Evolutionary conservation across 306 rosid genomes (phyloP), one percentile per base, ranked within the genome.

Genomic region (Lotus japonicus): DNA sequence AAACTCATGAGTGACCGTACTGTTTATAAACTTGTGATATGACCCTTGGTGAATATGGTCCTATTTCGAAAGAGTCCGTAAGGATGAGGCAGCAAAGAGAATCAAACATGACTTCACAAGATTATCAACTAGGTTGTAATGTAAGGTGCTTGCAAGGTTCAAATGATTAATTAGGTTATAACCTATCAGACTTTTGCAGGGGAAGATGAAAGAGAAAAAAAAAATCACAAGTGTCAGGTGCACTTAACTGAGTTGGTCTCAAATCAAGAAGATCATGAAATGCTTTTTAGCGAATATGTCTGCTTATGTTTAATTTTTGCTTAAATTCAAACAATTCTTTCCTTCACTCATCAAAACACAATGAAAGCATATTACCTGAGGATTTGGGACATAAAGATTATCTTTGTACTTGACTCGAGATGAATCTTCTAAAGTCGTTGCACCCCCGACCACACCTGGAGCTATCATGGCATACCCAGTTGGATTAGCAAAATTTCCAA

Each of bases 331-430:
- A 31, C 39, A 11, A 26, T 16, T 31, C 31, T 3, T 38, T 65
- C 36, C 17, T 64, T 9, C 39, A 12, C 11, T 46, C 42, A 41
- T n/a, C n/a, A n/a, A n/a, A 59, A 26, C 53, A 63, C 45, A 12
- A 11, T 7, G 54, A 13, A 64, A 35, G 61, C 9, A 68, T 21
- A 48, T 48, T 66, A 95, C 99, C 99, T 90, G 99, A 42, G 97
- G 95, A 88, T 88, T 95, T 33, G 97, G 86, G 33, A 88, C 92
- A 69, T 90, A 95, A 23, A 90, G 88, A 80, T 85, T 88, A 78
- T 90, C 99, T 73, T 90, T 95, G 85, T 87, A 95, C 80, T 95
- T 95, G 61, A 95, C 80, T 66, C 95, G 87, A 60, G 96, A 90
- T 53, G 97, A 87, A 80, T 95, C 99, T 71, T 95, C 99, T 14